Base-by-base conservation (phyloP, 257 asterid species). In the Penstemon barbatus region DNA sequence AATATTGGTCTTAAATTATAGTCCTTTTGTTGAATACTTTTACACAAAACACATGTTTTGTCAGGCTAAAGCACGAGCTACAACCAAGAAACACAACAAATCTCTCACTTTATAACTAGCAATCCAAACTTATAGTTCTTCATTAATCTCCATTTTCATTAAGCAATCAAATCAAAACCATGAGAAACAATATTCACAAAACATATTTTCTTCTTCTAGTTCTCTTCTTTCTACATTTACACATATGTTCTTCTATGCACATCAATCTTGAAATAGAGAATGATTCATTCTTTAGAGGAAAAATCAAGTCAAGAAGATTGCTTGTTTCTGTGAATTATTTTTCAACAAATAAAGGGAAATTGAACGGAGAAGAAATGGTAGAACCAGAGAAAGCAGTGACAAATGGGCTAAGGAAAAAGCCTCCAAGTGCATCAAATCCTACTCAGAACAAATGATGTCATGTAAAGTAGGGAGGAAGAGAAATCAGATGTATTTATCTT, bases 381-480 rank as follows among this genome's bases (percentile, higher is more conserved):
- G 72, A 79, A 66, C 80, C 77, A 39, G 83, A 79, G 67, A 81
- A 79, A 67, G 82, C 84, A n/a, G 78, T 83, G 65, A 77, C 68
- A 42, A 83, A 72, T 38, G 81, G 88, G 19, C 77, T 85, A 5
- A 74, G 86, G 49, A 68, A 56, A 19, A 63, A 37, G 71, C 91
- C 86, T 13, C 87, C 87, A 10, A 84, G 82, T 71, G 62, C 74
- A 77, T 71, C 87, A 46, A 84, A 87, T 74, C 95, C 91, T 4
- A 81, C 71, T 36, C 91, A 87, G 68, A 85, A 87, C 45, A 77
- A 52, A 63, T 71, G 43, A 70, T 62, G 42, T 38, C 19, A 18
- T 40, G 3, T 63, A 69, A 49, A 50, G 63, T 74, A 45, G 71
- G 13, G 33, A 25, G 64, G 33, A 69, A 62, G 72, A 63, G 75